Base-by-base conservation (phyloP, 1,139 yeast genomes). In the Tardiomyces blankii region DNA sequence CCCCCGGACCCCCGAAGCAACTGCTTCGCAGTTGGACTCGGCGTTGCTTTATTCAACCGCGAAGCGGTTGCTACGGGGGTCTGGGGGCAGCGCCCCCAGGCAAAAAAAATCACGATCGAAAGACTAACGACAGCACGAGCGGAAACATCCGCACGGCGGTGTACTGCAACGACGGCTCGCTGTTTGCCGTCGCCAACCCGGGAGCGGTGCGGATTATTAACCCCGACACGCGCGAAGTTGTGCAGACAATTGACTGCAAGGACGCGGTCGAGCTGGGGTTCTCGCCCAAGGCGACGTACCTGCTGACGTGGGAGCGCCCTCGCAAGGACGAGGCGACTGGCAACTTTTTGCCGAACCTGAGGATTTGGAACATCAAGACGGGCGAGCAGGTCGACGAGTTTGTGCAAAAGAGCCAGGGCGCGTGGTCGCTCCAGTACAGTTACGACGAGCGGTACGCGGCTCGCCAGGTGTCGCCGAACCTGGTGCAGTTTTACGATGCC, bases 241-340 rank as follows among this genome's bases (percentile, higher is more conserved):
- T 73, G 44, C 64, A 72, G 43, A 67, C 64, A 16, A 62, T 84
- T 44, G 76, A 72, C 30, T 67, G 77, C 38, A 61, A 69, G 27
- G 88, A 84, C 52, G 84, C 84, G 19, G 80, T 82, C 57, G 97
- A 91, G 60, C 66, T 91, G 57, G 80, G 78, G 54, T 87, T 91
- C 61, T 86, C 96, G 12, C 95, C 96, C 11, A 72, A 78, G 46
- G 97, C 96, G n/a, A 77, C 80, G 42, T 89, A 72, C 61, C 66
- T 91, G 52, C 78, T 88, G 55, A 78, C 95, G 43, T 93, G 97
- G 96, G 88, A 89, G 57, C 85, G 89, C 59, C 95, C 97, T 12
- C 63, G 78, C 53, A 72, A 78, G 67, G 63, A 57, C 39, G 65
- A 58, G 43, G 65, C 68, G n/a, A 60, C 67, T 35, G 88, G 89